phyloP scores from a whole-genome alignment of 305 asterid species.

The Caryopteris hybrid region DNA sequence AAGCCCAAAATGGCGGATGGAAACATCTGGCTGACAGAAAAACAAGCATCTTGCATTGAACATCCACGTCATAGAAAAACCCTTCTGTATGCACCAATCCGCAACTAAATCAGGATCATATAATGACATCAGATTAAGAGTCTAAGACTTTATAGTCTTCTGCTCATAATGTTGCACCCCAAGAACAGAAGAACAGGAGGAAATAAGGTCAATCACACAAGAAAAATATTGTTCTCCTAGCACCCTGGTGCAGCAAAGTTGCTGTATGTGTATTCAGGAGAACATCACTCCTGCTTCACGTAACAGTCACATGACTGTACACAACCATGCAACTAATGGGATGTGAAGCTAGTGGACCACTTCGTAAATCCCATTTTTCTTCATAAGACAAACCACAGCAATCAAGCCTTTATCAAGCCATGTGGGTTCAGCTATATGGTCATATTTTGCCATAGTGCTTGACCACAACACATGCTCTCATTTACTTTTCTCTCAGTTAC shows the following conservation, averaged over 20 bases:
- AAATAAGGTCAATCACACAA: background rate
- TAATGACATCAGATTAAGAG: background rate
- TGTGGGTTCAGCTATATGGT: too few species aligned
- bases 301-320: background rate
- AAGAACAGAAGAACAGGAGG: background rate
- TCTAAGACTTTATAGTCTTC: background rate
- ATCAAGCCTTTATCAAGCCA: too few species aligned
- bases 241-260: background rate
- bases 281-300: background rate
- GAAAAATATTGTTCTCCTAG: background rate
- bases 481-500: too few species aligned
- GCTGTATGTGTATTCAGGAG: background rate
- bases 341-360: background rate
- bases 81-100: background rate
- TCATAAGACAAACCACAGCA: background rate
- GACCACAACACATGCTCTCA: too few species aligned
- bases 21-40: too few species aligned
- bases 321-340: background rate
- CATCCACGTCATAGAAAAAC: background rate
- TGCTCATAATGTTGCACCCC: background rate
- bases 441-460: too few species aligned
- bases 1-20: too few species aligned
- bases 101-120: background rate
- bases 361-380: background rate
- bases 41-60: background rate